Conservation (phyloP, 495 filamentous ascomycete genomes). For the Bryoglossum gracile region DNA sequence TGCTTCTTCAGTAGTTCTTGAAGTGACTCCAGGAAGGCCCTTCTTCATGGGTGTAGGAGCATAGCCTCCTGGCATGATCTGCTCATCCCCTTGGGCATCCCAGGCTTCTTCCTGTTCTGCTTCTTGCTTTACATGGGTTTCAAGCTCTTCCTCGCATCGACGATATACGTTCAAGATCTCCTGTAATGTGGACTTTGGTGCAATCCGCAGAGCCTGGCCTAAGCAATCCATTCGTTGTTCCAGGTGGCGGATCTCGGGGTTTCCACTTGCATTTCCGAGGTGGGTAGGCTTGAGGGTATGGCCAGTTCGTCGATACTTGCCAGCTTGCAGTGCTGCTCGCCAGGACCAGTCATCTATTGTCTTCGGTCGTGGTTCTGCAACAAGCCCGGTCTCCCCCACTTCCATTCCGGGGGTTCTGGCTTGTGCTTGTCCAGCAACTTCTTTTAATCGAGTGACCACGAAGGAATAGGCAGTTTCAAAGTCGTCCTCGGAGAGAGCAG, state of each 20-base stretch:
- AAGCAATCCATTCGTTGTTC: conserved; percentile 89
- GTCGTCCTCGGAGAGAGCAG: conserved; percentile 78
- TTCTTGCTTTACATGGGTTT: conserved; percentile 59
- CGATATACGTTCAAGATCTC: conserved; percentile 83
- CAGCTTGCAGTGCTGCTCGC: conserved; percentile 86
- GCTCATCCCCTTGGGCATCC: conserved; percentile 56
- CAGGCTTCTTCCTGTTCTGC: conserved; percentile 65
- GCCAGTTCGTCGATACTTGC: conserved; percentile 58
- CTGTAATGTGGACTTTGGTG: conserved; percentile 67
- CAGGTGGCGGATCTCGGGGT: conserved; percentile 54
- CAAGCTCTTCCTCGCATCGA: conserved; percentile 80
- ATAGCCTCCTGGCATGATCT: conserved; percentile 63
- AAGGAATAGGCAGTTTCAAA: conserved; percentile 98
- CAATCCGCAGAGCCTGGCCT: conserved; percentile 73
- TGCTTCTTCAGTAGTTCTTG: conserved; percentile 53
- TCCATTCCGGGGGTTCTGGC: conserved; percentile 35
- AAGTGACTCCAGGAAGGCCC: conserved; percentile 26
- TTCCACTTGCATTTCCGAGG: conserved; percentile 44
- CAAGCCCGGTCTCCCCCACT: conserved; percentile 7
- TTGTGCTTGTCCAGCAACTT: conserved; percentile 19
- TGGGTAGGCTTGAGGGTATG: conserved; percentile 40
- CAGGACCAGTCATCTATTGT: conserved; percentile 74
- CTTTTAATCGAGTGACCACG: conserved; percentile 59
- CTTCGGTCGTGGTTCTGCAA: conserved; percentile 18
- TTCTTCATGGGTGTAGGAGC: conserved; percentile 25